Conservation (phyloP, 495 filamentous ascomycete genomes). For the Penicillium steckii region DNA sequence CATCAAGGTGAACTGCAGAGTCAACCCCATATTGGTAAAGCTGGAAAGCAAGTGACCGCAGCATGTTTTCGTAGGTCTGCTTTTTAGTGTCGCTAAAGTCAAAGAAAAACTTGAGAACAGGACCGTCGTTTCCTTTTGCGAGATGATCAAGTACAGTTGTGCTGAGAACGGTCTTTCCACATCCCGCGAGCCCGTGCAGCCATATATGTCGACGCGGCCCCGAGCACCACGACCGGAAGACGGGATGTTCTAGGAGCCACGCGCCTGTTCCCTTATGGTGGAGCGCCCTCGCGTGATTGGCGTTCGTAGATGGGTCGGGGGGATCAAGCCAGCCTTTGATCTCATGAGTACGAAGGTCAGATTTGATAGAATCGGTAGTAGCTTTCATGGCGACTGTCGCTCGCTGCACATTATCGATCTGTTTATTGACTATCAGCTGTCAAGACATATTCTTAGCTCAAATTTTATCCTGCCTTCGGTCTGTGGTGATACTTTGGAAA, state of each 20-base stretch:
- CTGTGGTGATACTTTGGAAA: too few relatives aligned
- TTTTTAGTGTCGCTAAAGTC: conserved; percentile 25
- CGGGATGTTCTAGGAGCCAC: conserved; percentile 13
- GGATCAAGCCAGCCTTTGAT: conserved; percentile 21
- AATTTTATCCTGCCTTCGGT: too few relatives aligned
- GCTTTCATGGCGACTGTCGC: too few relatives aligned
- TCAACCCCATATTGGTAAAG: conserved; percentile 14
- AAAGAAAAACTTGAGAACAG: conserved; percentile 29
- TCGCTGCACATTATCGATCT: too few relatives aligned
- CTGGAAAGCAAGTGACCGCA: conserved; percentile 28
- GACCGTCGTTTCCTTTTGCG: conserved; percentile 5
- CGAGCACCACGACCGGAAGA: conserved; percentile 18
- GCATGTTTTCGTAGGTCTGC: conserved; percentile 23
- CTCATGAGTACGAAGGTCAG: too few relatives aligned
- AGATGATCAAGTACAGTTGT: conserved; percentile 21
- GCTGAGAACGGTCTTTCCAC: conserved; percentile 28
- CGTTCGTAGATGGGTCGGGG: conserved; percentile 20
- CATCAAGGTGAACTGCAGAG: conserved; percentile 14
- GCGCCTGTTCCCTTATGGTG: conserved; percentile 18
- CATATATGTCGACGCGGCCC: conserved; percentile 18
- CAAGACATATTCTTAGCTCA: too few relatives aligned
- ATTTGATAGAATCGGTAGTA: too few relatives aligned
- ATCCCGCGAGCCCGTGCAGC: conserved; percentile 21
- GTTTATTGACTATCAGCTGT: too few relatives aligned
- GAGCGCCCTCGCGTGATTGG: conserved; percentile 15